A percentile compares a stretch with the other conserved stretches of the same genome.
Evolutionary conservation across 2,329 filamentous ascomycete species (phyloP).

Genomic region (Meredithiella fracta): DNA sequence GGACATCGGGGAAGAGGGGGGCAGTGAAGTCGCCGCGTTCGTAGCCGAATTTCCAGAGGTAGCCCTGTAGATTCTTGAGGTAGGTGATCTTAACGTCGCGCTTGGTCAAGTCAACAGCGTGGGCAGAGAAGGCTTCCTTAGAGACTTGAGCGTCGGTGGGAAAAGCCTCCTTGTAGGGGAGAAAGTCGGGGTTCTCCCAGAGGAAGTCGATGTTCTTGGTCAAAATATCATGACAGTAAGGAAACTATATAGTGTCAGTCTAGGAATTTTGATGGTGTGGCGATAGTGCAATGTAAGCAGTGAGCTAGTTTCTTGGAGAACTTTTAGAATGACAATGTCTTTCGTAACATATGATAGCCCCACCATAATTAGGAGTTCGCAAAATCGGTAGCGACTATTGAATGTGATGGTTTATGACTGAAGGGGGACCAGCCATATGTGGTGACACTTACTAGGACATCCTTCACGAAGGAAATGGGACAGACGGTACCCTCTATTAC

Average conservation of each 20-base stretch:
- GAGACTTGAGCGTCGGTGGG: slow-evolving; percentile 45
- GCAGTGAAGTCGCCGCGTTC: slow-evolving; percentile 50
- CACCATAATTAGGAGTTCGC: too few relatives aligned
- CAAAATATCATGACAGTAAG: slow-evolving; percentile 54
- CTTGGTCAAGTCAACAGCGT: slow-evolving; percentile 53
- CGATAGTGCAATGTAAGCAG: too few relatives aligned
- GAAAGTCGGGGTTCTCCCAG: slow-evolving; percentile 51
- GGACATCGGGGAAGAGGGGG: slow-evolving; percentile 59
- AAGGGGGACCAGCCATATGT: not conserved
- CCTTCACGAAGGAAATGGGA: slow-evolving; percentile 71
- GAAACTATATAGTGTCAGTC: slow-evolving; percentile 40
- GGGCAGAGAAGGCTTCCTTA: slow-evolving; percentile 42
- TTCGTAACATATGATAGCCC: too few relatives aligned
- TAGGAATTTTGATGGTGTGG: not conserved
- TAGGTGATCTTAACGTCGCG: slow-evolving; percentile 61
- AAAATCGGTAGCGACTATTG: too few relatives aligned
- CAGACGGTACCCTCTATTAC: slow-evolving; percentile 61
- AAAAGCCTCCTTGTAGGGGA: slow-evolving; percentile 53
- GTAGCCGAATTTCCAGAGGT: slow-evolving; percentile 64
- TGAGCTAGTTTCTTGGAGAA: too few relatives aligned
- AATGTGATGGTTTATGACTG: too few relatives aligned
- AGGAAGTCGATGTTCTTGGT: slow-evolving; percentile 45
- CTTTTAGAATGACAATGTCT: too few relatives aligned
- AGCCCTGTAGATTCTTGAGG: slow-evolving; percentile 64
- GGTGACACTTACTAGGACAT: slow-evolving; percentile 52